A percentile compares a stretch with the other conserved stretches of the same genome.
phyloP scores from a whole-genome alignment of 2,329 filamentous ascomycete genomes.

The Pseudopyrenochaeta lycopersici region DNA sequence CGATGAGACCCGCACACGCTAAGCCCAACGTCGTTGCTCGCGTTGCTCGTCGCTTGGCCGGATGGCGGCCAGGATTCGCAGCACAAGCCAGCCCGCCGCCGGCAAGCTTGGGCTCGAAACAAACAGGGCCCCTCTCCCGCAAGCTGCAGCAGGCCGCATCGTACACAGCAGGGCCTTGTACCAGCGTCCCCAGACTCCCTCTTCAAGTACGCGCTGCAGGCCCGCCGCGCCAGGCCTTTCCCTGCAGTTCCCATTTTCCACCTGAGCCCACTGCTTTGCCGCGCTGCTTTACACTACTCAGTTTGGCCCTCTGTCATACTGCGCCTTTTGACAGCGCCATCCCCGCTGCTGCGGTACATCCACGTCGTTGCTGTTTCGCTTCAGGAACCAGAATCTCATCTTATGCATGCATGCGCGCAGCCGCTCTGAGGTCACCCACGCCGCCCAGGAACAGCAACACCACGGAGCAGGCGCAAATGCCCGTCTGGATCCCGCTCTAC shows the following conservation, averaged over 20 bases:
- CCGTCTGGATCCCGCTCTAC: conserved; percentile 32
- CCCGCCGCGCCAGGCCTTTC: conserved; percentile 40
- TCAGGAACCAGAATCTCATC: conserved; percentile 43
- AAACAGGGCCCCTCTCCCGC: conserved; percentile 41
- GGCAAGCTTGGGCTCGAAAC: conserved; percentile 41
- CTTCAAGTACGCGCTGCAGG: conserved; percentile 49
- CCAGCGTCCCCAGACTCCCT: conserved; percentile 38
- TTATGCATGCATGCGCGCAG: conserved; percentile 52
- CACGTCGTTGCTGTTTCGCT: conserved; percentile 42
- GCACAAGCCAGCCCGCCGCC: conserved; percentile 33
- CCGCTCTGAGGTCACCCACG: conserved; percentile 42
- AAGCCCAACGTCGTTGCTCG: conserved; percentile 38
- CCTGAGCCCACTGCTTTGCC: conserved; percentile 30
- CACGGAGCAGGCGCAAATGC: conserved; percentile 45
- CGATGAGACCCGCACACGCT: conserved; percentile 42
- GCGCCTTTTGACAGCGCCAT: conserved; percentile 38
- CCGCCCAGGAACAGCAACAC: conserved; percentile 39
- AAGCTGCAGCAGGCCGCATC: conserved; percentile 46
- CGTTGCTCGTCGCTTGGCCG: conserved; percentile 38
- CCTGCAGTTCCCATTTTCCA: conserved; percentile 39
- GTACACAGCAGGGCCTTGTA: conserved; percentile 45
- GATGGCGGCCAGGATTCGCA: conserved; percentile 35
- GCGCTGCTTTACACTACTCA: conserved; percentile 27
- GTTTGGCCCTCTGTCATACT: conserved; percentile 33
- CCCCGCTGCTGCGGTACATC: conserved; percentile 34